Percentiles rank a stretch among this genome's conserved stretches.
These are phyloP conservation scores for Aspergillus brunneoviolaceus DNA, from an alignment of 2,329 filamentous ascomycete genomes.

Conservation along the genomic window DNA sequence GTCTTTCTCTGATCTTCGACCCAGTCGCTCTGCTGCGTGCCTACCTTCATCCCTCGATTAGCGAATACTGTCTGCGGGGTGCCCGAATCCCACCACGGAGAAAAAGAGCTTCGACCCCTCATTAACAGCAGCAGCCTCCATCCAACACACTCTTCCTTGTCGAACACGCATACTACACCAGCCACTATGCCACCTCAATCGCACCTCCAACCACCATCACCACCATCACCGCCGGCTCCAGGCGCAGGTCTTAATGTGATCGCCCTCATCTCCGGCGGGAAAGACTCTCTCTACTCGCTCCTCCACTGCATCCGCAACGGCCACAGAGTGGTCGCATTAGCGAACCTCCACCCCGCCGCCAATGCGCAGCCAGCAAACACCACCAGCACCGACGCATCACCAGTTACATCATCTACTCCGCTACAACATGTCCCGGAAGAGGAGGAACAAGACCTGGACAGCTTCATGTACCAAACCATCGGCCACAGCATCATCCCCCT, in stretches of 20 bases:
- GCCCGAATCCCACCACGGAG: neutral
- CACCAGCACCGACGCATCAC: conserved; percentile 3
- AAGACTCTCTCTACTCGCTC: conserved; percentile 93
- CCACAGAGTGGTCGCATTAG: conserved; percentile 81
- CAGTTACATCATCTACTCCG: neutral
- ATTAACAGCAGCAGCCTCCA: neutral
- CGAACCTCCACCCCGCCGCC: conserved; percentile 72
- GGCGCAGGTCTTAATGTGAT: conserved; percentile 67
- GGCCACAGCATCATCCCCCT: conserved; percentile 84
- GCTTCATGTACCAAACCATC: conserved; percentile 99
- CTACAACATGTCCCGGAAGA: conserved; percentile 25
- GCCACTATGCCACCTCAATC: conserved; percentile 38
- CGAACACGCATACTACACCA: neutral
- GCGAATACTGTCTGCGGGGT: neutral
- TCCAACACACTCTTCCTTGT: neutral
- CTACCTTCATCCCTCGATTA: neutral
- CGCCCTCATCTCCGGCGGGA: conserved; percentile 90
- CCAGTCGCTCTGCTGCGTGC: neutral
- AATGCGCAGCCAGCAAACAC: neutral
- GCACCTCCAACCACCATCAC: conserved; percentile 36
- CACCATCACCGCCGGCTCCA: conserved; percentile 24
- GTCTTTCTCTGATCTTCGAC: neutral
- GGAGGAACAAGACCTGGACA: conserved; percentile 70
- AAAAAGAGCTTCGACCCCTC: neutral
- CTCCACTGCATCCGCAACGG: conserved; percentile 86